Base-by-base conservation (phyloP, 2,329 filamentous ascomycete species). In the Emmonsiellopsis sp. region DNA sequence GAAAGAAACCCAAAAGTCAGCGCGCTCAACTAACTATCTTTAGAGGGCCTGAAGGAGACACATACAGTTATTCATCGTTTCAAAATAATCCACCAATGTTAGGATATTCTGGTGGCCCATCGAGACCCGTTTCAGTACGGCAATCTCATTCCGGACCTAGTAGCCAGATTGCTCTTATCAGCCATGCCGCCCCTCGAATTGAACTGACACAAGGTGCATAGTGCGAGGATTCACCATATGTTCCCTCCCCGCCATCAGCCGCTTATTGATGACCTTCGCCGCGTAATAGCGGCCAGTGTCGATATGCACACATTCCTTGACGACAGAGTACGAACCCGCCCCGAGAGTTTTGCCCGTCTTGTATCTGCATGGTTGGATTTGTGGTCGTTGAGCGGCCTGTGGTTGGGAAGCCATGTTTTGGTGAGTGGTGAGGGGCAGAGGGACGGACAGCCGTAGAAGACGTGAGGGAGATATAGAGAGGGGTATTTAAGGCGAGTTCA, bases 101-200 rank as follows among this genome's bases (percentile, higher is more conserved):
- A 98, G 76, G 68, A 98, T 97, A 68, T 98, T 98, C 71, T 93
- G 88, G 74, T 98, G 92, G 53, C 93, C 93, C 88, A 98, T 95
- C 1, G 92, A 97, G n/a, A 98, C 92, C 65, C 86, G 86, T 72
- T 97, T 97, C 61, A 98, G 79, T 31, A 98, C 90, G 6, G 93
- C 92, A 63, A 98, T 98, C 74, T 98, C 93, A 69, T 98, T 98
- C 58, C 93, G 87, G 55, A 95, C 88, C 89, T 95, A 55, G 53
- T 27, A 37, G 10, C 14, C 2, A 51, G 2, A 13, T 5, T 40
- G 11, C 13, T 14, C n/a, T 27, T 52, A 52, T 52, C 50, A 52
- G 50, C 10, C 50, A 11, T 13, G 42, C 33, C 33, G 40, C 45
- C 17, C 13, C 17, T 31, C 42, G 13, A 44, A n/a, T 39, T 31